A percentile compares a stretch with the other conserved stretches of the same genome.
Evolutionary conservation across 306 rosid species (phyloP).

Genomic region (Neltuma alba): DNA sequence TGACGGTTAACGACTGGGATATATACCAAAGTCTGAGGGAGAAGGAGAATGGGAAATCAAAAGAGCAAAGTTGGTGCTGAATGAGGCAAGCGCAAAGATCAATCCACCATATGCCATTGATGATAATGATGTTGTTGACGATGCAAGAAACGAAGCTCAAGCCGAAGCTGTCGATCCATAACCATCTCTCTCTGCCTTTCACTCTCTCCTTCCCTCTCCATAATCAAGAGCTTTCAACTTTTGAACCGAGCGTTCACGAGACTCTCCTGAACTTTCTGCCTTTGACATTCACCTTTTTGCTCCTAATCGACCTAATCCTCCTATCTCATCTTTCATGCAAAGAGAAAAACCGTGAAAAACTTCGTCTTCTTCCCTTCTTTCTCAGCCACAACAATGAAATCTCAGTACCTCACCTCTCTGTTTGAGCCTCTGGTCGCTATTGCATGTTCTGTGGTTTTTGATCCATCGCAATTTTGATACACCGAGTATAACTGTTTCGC

Average conservation of each 20-base stretch:
- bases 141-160: constrained; percentile 41
- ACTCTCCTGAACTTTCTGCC: constrained; percentile 58
- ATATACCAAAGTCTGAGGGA: constrained; percentile 30
- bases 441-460: background rate
- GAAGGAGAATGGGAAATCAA: background rate
- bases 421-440: constrained; percentile 8
- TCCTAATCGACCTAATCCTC: constrained; percentile 60
- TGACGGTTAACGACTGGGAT: constrained; percentile 39
- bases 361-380: constrained; percentile 38
- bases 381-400: constrained; percentile 32
- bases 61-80: constrained; percentile 31
- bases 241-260: constrained; percentile 75
- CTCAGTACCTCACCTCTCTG: constrained; percentile 1
- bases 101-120: constrained; percentile 15
- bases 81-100: constrained; percentile 31
- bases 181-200: constrained; percentile 20
- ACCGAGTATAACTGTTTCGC: background rate
- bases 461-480: constrained; percentile 36
- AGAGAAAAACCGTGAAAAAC: constrained; percentile 49
- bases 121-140: constrained; percentile 31
- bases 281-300: constrained; percentile 61
- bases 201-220: constrained; percentile 30
- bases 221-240: constrained; percentile 33
- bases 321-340: constrained; percentile 39
- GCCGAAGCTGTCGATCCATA: constrained; percentile 38